A percentile compares a stretch with the other conserved stretches of the same genome.
Conservation (phyloP, 192 early-diverging fungal genomes). For the Spinellus fusiger region DNA sequence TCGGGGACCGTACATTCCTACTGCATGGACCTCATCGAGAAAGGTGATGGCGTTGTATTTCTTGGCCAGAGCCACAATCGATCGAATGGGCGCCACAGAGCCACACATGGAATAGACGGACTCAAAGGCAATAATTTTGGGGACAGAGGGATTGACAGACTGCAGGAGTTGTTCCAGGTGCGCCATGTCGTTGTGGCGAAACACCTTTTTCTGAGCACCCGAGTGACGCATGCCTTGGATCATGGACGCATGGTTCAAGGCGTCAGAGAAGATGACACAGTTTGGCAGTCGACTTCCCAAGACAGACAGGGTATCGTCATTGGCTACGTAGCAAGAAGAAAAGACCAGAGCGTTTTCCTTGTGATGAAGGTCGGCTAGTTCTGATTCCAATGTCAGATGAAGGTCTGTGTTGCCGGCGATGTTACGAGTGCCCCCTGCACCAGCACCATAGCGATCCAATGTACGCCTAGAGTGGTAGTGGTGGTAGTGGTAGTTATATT, state of each 20-base stretch:
- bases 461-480: constrained; percentile 57
- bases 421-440: constrained; percentile 98
- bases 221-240: constrained; percentile 97
- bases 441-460: constrained; percentile 93
- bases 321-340: constrained; percentile 96
- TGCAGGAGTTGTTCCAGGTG: constrained; percentile 85
- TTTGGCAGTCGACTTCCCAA: constrained; percentile 82
- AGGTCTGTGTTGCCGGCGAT: constrained; percentile 97
- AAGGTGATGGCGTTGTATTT: constrained; percentile 97
- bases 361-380: constrained; percentile 89
- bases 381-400: constrained; percentile 85
- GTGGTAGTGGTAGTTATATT: too few relatives aligned
- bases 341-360: constrained; percentile 90
- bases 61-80: constrained; percentile 81
- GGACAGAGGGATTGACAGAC: constrained; percentile 71
- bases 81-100: constrained; percentile 85
- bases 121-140: constrained; percentile 96
- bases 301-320: constrained; percentile 92
- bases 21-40: constrained; percentile 96
- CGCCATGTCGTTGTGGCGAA: constrained; percentile 87
- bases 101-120: constrained; percentile 98
- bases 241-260: constrained; percentile 97
- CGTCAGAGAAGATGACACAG: constrained; percentile 92
- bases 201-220: constrained; percentile 78
- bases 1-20: constrained; percentile 95